Evolutionary conservation across 805 yeast species (phyloP).

Genomic region (Sugiyamaella marilandica): DNA sequence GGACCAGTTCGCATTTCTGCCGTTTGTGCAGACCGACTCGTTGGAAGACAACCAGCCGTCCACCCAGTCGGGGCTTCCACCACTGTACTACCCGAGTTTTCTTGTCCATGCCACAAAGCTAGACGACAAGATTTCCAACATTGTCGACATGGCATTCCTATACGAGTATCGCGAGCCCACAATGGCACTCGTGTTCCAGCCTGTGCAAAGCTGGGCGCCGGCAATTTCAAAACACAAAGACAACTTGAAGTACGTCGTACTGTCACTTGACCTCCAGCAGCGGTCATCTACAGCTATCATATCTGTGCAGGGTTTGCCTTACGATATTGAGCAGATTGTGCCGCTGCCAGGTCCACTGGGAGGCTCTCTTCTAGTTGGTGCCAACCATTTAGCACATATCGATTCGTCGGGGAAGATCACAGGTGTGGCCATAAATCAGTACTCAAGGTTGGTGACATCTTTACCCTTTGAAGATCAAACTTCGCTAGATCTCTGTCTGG

Average conservation of each 20-base stretch:
- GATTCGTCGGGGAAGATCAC: slow-evolving; percentile 70
- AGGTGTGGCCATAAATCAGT: slow-evolving; percentile 60
- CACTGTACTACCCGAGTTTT: slow-evolving; percentile 50
- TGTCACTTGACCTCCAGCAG: slow-evolving; percentile 60
- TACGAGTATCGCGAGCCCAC: slow-evolving; percentile 80
- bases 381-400: slow-evolving; percentile 70
- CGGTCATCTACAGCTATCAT: slow-evolving; percentile 62
- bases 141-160: slow-evolving; percentile 68
- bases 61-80: slow-evolving; percentile 10
- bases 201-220: slow-evolving; percentile 74
- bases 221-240: slow-evolving; percentile 57
- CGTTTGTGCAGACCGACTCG: slow-evolving; percentile 43
- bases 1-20: slow-evolving; percentile 67
- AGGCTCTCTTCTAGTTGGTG: slow-evolving; percentile 67
- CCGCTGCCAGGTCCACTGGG: slow-evolving; percentile 63
- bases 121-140: slow-evolving; percentile 52
- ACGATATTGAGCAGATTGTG: slow-evolving; percentile 60
- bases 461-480: slow-evolving; percentile 45
- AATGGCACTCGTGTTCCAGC: slow-evolving; percentile 57
- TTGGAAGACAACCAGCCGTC: slow-evolving; percentile 19
- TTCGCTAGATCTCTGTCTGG: slow-evolving; percentile 49
- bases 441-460: slow-evolving; percentile 39
- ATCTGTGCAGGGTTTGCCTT: slow-evolving; percentile 62
- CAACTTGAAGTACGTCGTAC: slow-evolving; percentile 53
- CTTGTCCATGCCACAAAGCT: slow-evolving; percentile 54